Evolutionary conservation across 2,329 filamentous ascomycete genomes (phyloP).

Genomic region (Neoarthrinium moseri): DNA sequence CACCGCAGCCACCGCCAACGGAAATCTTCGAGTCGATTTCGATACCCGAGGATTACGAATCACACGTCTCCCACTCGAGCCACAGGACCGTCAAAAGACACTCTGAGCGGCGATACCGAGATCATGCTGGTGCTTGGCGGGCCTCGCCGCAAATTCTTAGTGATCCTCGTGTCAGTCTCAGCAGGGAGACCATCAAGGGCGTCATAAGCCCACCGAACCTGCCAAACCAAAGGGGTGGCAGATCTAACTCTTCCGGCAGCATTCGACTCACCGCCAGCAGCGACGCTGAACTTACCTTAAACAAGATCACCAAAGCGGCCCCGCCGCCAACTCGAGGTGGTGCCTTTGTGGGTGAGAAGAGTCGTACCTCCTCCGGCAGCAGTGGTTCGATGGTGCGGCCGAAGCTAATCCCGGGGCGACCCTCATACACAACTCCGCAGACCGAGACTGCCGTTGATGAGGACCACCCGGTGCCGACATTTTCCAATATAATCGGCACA

Average conservation of each 20-base stretch:
- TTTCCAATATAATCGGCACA: slow-evolving; percentile 23
- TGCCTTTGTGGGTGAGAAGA: slow-evolving; percentile 24
- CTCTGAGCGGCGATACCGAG: slow-evolving; percentile 38
- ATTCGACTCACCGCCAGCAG: slow-evolving; percentile 31
- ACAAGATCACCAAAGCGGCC: slow-evolving; percentile 37
- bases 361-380: slow-evolving; percentile 10
- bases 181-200: slow-evolving; percentile 36
- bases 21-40: slow-evolving; percentile 30
- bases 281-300: slow-evolving; percentile 41
- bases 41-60: slow-evolving; percentile 28
- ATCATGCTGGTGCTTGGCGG: slow-evolving; percentile 44
- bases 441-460: slow-evolving; percentile 22
- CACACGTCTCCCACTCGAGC: slow-evolving; percentile 23
- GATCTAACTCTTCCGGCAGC: slow-evolving; percentile 23
- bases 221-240: slow-evolving; percentile 10
- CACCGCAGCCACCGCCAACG: slow-evolving; percentile 21
- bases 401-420: slow-evolving; percentile 26
- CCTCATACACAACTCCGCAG: slow-evolving; percentile 31
- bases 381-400: slow-evolving; percentile 23
- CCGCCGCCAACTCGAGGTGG: slow-evolving; percentile 28
- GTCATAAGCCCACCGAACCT: slow-evolving; percentile 25
- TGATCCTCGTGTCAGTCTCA: slow-evolving; percentile 41
- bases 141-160: slow-evolving; percentile 32
- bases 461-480: slow-evolving; percentile 25
- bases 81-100: slow-evolving; percentile 41